Conservation (phyloP, 208 protist species). For the Chromosphaera perkinsii region DNA sequence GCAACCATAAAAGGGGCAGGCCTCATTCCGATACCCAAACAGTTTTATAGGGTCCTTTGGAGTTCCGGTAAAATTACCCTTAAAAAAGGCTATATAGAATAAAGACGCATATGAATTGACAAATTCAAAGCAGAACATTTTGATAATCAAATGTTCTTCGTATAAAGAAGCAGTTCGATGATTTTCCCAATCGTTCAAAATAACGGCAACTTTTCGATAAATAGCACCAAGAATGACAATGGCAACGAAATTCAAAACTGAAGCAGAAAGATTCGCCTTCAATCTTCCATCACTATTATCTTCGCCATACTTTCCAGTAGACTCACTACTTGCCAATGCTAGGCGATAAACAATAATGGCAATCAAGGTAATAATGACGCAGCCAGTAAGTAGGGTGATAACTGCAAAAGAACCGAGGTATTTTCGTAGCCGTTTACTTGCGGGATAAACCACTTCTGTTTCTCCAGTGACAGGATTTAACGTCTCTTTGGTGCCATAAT, state of each 20-base stretch:
- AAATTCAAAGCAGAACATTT: constrained; percentile 47
- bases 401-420: no score
- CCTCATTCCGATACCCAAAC: constrained; percentile 50
- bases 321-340: no score
- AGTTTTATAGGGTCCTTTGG: background rate
- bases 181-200: constrained; percentile 58
- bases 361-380: no score
- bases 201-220: constrained; percentile 55
- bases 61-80: constrained; percentile 16
- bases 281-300: no score
- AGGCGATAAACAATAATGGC: no score
- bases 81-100: constrained; percentile 54
- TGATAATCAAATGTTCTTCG: constrained; percentile 36
- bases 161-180: constrained; percentile 32
- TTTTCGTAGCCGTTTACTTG: no score
- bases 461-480: no score
- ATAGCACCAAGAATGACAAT: constrained; percentile 40
- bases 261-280: no score
- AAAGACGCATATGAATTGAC: constrained; percentile 44
- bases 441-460: no score
- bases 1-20: constrained; percentile 52
- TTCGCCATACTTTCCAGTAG: no score
- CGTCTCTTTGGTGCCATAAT: no score
- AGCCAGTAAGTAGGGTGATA: no score
- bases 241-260: constrained; percentile 10